A percentile compares a stretch with the other conserved stretches of the same genome.
Conservation (phyloP, 169 alveolate species). For the Cryptosporidium tyzzeri region DNA sequence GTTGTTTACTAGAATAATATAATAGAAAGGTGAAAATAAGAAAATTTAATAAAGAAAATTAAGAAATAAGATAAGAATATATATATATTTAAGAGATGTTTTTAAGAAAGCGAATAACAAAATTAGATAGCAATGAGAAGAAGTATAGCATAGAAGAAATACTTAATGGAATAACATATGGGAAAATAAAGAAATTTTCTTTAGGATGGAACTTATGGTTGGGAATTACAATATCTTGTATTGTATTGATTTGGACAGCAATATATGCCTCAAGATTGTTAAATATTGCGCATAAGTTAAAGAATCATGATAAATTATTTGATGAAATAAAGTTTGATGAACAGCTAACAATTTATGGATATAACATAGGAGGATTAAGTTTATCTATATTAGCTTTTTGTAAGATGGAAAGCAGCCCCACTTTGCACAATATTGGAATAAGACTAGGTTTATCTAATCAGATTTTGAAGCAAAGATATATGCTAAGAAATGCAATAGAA, state of each 20-base stretch:
- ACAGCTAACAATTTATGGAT: constrained; percentile 23
- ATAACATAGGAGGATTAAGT: constrained; percentile 36
- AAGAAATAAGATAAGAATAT: not conserved
- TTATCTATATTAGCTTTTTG: constrained; percentile 59
- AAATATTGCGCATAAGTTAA: not conserved
- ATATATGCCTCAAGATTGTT: constrained; percentile 39
- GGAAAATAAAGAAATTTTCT: not conserved
- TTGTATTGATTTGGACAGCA: constrained; percentile 16
- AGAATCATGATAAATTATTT: constrained; percentile 10
- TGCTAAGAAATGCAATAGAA: constrained; percentile 50
- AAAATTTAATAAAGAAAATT: not conserved
- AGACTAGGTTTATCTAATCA: constrained; percentile 52
- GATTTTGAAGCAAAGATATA: constrained; percentile 56
- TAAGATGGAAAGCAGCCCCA: constrained; percentile 24
- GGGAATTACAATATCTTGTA: not conserved
- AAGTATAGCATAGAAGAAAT: constrained; percentile 19
- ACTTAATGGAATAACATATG: constrained; percentile 23
- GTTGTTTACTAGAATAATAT: not conserved
- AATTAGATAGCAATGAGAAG: not conserved
- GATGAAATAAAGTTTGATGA: constrained; percentile 23
- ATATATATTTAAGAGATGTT: not conserved
- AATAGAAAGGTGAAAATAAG: not conserved
- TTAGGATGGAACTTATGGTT: constrained; percentile 61
- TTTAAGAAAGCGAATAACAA: not conserved
- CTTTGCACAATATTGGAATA: constrained; percentile 36